Conservation (phyloP, 805 yeast species). For the Spencermartinsiella europaea region DNA sequence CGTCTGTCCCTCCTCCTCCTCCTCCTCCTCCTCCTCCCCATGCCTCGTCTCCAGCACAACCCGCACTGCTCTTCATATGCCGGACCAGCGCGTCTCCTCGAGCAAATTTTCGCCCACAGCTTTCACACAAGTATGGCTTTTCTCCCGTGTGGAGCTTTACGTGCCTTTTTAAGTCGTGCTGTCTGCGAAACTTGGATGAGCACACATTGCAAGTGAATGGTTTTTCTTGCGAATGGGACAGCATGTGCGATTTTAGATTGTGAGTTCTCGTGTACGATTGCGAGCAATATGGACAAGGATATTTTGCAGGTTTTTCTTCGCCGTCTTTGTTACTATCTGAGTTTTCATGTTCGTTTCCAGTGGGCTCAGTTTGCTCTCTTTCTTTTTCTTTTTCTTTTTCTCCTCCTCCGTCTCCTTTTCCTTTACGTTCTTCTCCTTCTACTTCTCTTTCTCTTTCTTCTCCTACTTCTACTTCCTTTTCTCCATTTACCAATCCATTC, state of each 20-base stretch:
- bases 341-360: no score
- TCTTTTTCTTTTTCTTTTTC: neutral
- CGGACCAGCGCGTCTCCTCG: slow-evolving; percentile 71
- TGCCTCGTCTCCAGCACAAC: slow-evolving; percentile 22
- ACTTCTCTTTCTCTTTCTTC: neutral
- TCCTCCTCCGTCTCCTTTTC: neutral
- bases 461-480: neutral
- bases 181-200: slow-evolving; percentile 56
- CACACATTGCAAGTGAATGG: slow-evolving; percentile 64
- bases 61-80: slow-evolving; percentile 48
- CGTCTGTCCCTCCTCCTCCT: neutral
- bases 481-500: neutral
- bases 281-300: slow-evolving; percentile 53
- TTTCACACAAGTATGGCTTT: slow-evolving; percentile 56
- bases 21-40: neutral
- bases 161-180: slow-evolving; percentile 74
- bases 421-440: neutral
- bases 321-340: neutral
- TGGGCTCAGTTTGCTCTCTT: no score
- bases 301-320: slow-evolving; percentile 29
- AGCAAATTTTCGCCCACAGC: slow-evolving; percentile 63
- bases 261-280: slow-evolving; percentile 68
- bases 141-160: slow-evolving; percentile 72
- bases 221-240: slow-evolving; percentile 60
- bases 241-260: slow-evolving; percentile 64